Evolutionary conservation across 306 rosid genomes (phyloP).

Genomic region (Cicer bijugum): DNA sequence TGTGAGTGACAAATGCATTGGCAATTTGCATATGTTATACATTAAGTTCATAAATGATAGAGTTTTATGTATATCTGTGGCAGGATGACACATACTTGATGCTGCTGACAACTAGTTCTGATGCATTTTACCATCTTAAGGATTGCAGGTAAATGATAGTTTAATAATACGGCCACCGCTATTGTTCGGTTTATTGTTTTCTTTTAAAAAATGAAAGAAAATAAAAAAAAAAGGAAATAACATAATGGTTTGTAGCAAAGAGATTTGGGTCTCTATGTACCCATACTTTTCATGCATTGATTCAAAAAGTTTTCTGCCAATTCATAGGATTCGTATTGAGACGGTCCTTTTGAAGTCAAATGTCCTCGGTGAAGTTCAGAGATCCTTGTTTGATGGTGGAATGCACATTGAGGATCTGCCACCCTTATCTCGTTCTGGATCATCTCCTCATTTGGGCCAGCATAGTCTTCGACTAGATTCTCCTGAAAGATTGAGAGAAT

Average conservation of each 20-base stretch:
- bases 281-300: conserved; percentile 30
- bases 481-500: conserved; percentile 64
- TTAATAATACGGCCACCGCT: conserved; percentile 26
- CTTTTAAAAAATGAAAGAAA: neutral
- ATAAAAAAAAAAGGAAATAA: neutral
- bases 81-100: conserved; percentile 89
- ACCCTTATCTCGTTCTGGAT: conserved; percentile 60
- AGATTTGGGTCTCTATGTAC: conserved; percentile 9
- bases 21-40: conserved; percentile 35
- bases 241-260: conserved; percentile 27
- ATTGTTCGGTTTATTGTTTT: conserved; percentile 34
- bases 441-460: conserved; percentile 65
- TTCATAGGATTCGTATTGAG: conserved; percentile 80
- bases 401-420: conserved; percentile 91
- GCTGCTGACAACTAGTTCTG: conserved; percentile 83
- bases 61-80: conserved; percentile 39
- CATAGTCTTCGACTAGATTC: conserved; percentile 65
- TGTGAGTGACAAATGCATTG: conserved; percentile 58
- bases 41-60: conserved; percentile 34
- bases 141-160: conserved; percentile 79
- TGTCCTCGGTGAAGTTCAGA: conserved; percentile 85
- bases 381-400: conserved; percentile 87
- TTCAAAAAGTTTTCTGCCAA: conserved; percentile 45
- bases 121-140: conserved; percentile 89
- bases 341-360: conserved; percentile 82